phyloP scores from a whole-genome alignment of 2,329 filamentous ascomycete species.

The Colletotrichum cuscutae region DNA sequence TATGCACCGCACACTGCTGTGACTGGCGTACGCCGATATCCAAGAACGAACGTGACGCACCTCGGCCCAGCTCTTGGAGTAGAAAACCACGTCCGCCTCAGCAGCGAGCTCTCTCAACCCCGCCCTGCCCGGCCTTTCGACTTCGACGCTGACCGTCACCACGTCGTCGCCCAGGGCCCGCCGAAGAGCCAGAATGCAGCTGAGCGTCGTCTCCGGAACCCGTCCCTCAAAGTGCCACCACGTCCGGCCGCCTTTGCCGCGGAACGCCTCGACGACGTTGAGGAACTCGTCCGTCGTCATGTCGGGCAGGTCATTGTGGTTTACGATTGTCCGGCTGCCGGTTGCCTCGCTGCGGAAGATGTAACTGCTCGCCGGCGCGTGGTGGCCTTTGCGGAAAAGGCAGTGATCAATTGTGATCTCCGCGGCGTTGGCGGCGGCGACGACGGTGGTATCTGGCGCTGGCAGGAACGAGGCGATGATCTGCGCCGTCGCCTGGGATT shows the following conservation, averaged over 20 bases:
- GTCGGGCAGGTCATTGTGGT: constrained; percentile 73
- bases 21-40: not conserved
- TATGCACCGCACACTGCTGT: not conserved
- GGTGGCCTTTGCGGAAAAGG: constrained; percentile 65
- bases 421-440: constrained; percentile 23
- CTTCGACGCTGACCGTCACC: constrained; percentile 71
- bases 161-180: constrained; percentile 13
- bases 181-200: constrained; percentile 69
- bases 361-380: constrained; percentile 74
- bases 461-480: constrained; percentile 65
- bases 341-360: constrained; percentile 70
- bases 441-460: constrained; percentile 51
- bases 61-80: constrained; percentile 77
- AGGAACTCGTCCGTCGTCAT: constrained; percentile 73
- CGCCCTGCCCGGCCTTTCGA: constrained; percentile 74
- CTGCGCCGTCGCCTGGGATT: constrained; percentile 60
- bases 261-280: constrained; percentile 51
- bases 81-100: constrained; percentile 78
- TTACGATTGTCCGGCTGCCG: constrained; percentile 76
- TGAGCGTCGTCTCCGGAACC: constrained; percentile 67
- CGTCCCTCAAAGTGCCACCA: constrained; percentile 80
- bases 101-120: constrained; percentile 69
- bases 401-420: constrained; percentile 63
- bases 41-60: constrained; percentile 50
- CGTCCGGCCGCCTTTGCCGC: constrained; percentile 45